Conservation (phyloP, 768 basidiomycete genomes). For the Suillus subaureus region DNA sequence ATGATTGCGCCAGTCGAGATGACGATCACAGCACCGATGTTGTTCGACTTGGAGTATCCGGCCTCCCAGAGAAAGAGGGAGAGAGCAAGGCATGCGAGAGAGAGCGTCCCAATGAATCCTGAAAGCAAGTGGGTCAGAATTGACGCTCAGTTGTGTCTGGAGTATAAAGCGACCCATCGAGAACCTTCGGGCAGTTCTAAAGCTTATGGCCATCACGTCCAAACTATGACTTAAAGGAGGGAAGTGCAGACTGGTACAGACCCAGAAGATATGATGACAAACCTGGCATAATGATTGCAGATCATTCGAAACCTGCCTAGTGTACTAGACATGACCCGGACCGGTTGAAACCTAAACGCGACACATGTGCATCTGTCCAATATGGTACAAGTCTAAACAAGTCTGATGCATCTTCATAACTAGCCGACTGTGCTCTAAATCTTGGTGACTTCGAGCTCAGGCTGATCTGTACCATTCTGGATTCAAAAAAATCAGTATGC, state of each 20-base stretch:
- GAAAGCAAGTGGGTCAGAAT: conserved; percentile 6
- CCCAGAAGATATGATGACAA: neutral
- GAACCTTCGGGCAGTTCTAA: conserved; percentile 44
- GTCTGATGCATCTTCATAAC: neutral
- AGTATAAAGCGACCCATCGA: conserved; percentile 36
- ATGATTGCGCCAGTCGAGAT: conserved; percentile 32
- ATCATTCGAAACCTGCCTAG: neutral
- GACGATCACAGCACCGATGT: conserved; percentile 43
- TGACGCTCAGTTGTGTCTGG: neutral
- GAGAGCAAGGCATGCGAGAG: conserved; percentile 37
- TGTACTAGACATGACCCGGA: neutral
- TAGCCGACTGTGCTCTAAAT: neutral
- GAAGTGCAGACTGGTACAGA: neutral
- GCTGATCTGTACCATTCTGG: neutral
- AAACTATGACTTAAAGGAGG: neutral
- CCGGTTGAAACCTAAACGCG: neutral
- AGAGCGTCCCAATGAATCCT: conserved; percentile 41
- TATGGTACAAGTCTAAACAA: neutral
- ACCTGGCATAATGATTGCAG: neutral
- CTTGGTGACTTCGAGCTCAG: neutral
- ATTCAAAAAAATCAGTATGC: neutral
- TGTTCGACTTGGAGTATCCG: conserved; percentile 36
- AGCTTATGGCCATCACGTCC: conserved; percentile 41
- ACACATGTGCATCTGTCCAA: neutral
- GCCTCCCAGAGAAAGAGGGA: conserved; percentile 36